Evolutionary conservation across 441 rosid genomes (phyloP).

Genomic region (Pelargonium hybrid): DNA sequence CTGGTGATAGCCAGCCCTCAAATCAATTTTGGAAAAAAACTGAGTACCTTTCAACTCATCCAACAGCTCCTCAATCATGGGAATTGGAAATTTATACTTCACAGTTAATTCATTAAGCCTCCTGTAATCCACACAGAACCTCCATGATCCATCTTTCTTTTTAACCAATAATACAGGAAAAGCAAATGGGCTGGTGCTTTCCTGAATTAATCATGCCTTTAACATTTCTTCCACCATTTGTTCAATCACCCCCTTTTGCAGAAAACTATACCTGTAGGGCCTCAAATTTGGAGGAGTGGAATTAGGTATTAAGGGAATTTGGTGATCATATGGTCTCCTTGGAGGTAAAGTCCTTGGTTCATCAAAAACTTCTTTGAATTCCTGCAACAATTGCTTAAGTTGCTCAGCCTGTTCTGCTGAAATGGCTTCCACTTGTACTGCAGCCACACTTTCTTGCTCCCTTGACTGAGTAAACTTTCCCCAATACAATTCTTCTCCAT

Average conservation of each 20-base stretch:
- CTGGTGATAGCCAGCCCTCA: background rate
- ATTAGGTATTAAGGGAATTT: background rate
- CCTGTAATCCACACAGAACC: background rate
- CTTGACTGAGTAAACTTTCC: no score
- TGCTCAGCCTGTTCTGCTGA: no score
- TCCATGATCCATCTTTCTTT: background rate
- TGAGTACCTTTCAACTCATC: background rate
- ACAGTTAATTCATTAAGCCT: background rate
- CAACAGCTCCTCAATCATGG: background rate
- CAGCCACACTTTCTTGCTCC: no score
- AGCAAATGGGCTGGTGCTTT: background rate
- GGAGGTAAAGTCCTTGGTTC: background rate
- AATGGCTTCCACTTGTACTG: no score
- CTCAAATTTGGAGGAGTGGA: no score
- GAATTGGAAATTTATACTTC: background rate
- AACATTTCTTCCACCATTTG: background rate
- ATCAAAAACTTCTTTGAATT: background rate
- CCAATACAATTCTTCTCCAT: no score
- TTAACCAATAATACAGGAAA: background rate
- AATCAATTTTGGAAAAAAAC: background rate
- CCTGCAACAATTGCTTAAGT: no score
- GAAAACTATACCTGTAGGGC: no score
- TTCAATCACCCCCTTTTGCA: background rate
- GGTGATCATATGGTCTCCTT: background rate
- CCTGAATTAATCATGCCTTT: background rate